A percentile compares a stretch with the other conserved stretches of the same genome.
Conservation (phyloP, 2,329 filamentous ascomycete species). For the Fusarium sp. region DNA sequence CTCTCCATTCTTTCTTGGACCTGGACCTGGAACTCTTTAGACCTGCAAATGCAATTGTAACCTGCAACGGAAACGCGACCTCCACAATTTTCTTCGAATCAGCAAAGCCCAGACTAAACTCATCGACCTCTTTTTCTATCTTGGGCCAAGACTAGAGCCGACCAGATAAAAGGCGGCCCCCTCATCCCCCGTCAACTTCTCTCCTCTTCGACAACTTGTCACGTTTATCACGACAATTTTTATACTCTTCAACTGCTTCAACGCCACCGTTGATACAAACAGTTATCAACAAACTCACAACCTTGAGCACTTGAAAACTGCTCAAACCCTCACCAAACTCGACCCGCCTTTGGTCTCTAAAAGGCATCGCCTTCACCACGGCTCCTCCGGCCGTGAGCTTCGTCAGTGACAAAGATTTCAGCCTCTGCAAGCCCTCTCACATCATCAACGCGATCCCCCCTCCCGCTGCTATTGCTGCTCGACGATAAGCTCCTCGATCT, state of each 20-base stretch:
- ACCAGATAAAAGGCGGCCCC: slow-evolving; percentile 29
- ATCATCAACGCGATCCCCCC: slow-evolving; percentile 75
- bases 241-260: neutral
- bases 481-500: slow-evolving; percentile 64
- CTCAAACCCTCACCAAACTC: slow-evolving; percentile 20
- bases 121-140: slow-evolving; percentile 2
- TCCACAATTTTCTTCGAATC: slow-evolving; percentile 9
- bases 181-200: neutral
- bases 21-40: neutral
- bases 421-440: slow-evolving; percentile 71
- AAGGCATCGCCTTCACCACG: slow-evolving; percentile 71
- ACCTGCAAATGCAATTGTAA: neutral
- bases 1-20: slow-evolving; percentile 11
- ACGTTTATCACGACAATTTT: neutral
- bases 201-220: slow-evolving; percentile 16
- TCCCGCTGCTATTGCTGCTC: slow-evolving; percentile 61
- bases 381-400: slow-evolving; percentile 71
- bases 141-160: slow-evolving; percentile 7
- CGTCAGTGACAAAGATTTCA: slow-evolving; percentile 77
- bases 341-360: slow-evolving; percentile 74
- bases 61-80: neutral
- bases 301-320: slow-evolving; percentile 18
- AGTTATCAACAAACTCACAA: neutral
- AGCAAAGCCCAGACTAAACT: slow-evolving; percentile 24
- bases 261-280: neutral